Conservation (phyloP, 139 green algal genomes). For the Chlorella sp. region DNA sequence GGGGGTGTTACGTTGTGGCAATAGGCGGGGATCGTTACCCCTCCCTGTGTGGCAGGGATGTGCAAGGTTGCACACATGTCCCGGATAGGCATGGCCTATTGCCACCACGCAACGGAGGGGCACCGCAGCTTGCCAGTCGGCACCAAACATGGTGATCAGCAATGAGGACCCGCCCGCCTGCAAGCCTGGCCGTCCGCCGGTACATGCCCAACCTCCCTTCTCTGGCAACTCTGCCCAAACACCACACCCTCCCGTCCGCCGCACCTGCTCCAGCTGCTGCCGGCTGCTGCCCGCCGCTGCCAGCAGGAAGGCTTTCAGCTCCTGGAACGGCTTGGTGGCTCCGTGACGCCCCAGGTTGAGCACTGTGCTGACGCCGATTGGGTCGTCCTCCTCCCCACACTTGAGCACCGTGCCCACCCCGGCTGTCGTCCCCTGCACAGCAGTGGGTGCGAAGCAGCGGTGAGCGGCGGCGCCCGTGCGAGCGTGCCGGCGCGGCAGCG, state of each 20-base stretch:
- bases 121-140: too few species aligned
- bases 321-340: conserved; percentile 50
- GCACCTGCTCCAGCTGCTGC: conserved; percentile 41
- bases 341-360: conserved; percentile 66
- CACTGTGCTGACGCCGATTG: conserved; percentile 81
- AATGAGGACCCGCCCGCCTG: too few species aligned
- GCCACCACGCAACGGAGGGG: too few species aligned
- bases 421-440: conserved; percentile 1
- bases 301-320: conserved; percentile 72
- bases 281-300: conserved; percentile 32
- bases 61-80: too few species aligned
- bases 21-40: too few species aligned
- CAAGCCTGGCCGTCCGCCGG: too few species aligned
- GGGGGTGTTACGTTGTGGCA: too few species aligned
- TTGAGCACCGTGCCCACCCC: conserved; percentile 90
- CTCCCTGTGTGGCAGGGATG: too few species aligned
- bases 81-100: too few species aligned
- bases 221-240: neutral
- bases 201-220: neutral
- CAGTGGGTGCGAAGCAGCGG: neutral
- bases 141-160: neutral
- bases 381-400: conserved; percentile 79
- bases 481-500: neutral
- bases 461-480: neutral
- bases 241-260: conserved; percentile 5